phyloP scores from a whole-genome alignment of 768 basidiomycete species.

The Cystobasidium ongulense region DNA sequence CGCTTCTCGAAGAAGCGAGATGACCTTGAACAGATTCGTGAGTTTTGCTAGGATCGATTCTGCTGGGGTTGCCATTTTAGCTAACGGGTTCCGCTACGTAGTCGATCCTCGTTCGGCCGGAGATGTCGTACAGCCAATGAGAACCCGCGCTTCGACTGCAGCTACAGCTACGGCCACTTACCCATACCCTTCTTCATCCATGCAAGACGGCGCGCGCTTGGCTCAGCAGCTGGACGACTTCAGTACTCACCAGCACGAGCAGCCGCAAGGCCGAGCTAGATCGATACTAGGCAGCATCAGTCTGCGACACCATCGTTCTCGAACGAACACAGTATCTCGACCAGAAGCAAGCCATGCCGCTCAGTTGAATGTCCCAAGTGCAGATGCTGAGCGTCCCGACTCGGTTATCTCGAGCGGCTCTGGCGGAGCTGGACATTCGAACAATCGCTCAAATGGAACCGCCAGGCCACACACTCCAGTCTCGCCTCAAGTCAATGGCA shows the following conservation, averaged over 20 bases:
- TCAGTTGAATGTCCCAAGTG: neutral
- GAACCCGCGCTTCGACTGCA: neutral
- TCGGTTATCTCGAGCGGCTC: neutral
- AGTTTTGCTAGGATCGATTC: too few relatives aligned
- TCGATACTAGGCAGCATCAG: neutral
- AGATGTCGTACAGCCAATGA: neutral
- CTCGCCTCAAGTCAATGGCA: neutral
- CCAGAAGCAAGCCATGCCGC: neutral
- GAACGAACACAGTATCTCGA: neutral
- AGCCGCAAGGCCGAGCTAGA: neutral
- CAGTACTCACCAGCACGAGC: neutral
- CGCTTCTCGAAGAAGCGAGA: constrained; percentile 17
- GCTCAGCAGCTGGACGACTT: neutral
- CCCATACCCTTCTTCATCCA: neutral
- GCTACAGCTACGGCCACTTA: neutral
- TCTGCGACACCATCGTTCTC: neutral
- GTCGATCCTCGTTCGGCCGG: neutral
- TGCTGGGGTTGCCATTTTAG: too few relatives aligned
- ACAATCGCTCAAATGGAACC: neutral
- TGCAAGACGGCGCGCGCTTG: neutral
- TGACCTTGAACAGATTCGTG: constrained; percentile 9
- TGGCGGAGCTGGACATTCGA: neutral
- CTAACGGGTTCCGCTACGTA: too few relatives aligned
- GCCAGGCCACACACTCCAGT: neutral
- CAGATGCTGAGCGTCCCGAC: neutral